Conservation (phyloP, 2,329 filamentous ascomycete genomes). For the Sclerotinia trifoliorum region DNA sequence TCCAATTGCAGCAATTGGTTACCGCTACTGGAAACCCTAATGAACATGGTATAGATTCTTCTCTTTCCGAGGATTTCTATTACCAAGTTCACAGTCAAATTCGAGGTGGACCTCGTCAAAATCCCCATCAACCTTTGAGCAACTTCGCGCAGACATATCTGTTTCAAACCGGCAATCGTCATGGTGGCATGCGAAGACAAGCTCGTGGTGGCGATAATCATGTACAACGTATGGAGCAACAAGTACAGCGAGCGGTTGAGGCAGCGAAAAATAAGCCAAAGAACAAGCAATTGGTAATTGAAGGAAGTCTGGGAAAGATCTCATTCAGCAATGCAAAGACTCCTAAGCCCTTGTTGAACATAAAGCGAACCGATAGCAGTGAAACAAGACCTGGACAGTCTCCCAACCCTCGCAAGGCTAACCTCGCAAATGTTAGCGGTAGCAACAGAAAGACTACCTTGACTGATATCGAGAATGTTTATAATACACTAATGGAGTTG, state of each 20-base stretch:
- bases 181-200: slow-evolving; percentile 71
- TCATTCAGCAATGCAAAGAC: slow-evolving; percentile 99
- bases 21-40: slow-evolving; percentile 85
- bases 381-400: slow-evolving; percentile 55
- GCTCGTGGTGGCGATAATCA: slow-evolving; percentile 89
- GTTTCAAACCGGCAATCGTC: slow-evolving; percentile 86
- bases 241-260: slow-evolving; percentile 95
- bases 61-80: slow-evolving; percentile 92
- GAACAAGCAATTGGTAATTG: slow-evolving; percentile 94
- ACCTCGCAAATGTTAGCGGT: slow-evolving; percentile 49
- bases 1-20: slow-evolving; percentile 94
- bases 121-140: slow-evolving; percentile 87
- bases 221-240: slow-evolving; percentile 98
- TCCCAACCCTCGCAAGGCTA: slow-evolving; percentile 46
- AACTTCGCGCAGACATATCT: slow-evolving; percentile 98
- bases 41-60: slow-evolving; percentile 75
- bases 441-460: slow-evolving; percentile 81
- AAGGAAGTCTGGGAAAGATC: slow-evolving; percentile 95
- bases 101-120: slow-evolving; percentile 81
- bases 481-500: slow-evolving; percentile 84
- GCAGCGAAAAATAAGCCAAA: slow-evolving; percentile 97
- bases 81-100: slow-evolving; percentile 98
- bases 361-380: slow-evolving; percentile 78
- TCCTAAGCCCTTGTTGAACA: slow-evolving; percentile 89
- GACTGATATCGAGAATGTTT: slow-evolving; percentile 84